Evolutionary conservation across 805 yeast species (phyloP), one percentile per base, ranked within the genome.

Genomic region (Lipomyces chichibuensis): DNA sequence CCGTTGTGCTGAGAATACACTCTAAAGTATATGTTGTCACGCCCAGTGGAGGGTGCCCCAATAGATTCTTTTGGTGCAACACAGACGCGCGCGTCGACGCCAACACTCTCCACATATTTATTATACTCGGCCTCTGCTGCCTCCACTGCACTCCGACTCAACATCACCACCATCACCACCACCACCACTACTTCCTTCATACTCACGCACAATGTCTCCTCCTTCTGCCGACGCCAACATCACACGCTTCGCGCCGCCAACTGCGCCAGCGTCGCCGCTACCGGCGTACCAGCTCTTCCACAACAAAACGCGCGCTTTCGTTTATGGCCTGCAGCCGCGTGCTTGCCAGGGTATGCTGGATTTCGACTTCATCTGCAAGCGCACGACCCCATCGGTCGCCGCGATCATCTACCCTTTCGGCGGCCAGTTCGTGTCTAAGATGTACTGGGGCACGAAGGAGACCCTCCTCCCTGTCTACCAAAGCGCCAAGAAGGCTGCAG

Each of bases 391-490:
- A 57, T 80, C 83, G 14, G 84, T 81, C 13, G 84, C 84, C 57
- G 84, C 83, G 57, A 78, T 81, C 60, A 81, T 81, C 69, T 81
- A 81, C 74, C 84, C 84, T 49, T 81, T 81, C 69, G 84, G 84
- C 57, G 82, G 83, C 59, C 83, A 81, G 69, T 79, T 77, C 67
- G 79, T 79, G 72, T 74, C 81, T 66, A 81, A 81, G 75, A 77
- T 81, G 82, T 81, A 81, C 80, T 81, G 84, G 84, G 84, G 84
- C 57, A 81, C 84, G 74, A 79, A 80, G 78, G 84, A 81, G 75
- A 80, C 81, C 17, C 75, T 81, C 25, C 73, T 81, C 32, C 84
- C 84, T 4, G 83, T 80, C 65, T 81, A 81, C 78, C 83, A 80
- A 74, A 75, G 79, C 68, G 81, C 80, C 35, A 75, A 72, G 59